phyloP scores from a whole-genome alignment of 1,284 basidiomycete species.

The Ustilago cynodontis region DNA sequence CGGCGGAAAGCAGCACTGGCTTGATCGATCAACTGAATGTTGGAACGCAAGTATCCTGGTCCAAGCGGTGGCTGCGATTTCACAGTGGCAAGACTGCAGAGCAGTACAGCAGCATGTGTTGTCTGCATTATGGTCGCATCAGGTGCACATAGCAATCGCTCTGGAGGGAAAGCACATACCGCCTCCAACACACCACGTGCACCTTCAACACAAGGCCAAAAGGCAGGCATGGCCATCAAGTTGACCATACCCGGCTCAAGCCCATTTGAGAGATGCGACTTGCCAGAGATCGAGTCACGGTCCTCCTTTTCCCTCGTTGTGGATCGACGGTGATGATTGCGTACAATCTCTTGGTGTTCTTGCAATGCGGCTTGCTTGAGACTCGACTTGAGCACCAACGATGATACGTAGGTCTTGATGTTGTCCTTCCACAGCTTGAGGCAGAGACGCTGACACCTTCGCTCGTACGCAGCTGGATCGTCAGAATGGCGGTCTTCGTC shows the following conservation, averaged over 20 bases:
- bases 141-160: conserved; percentile 33
- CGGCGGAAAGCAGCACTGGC: conserved; percentile 40
- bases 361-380: conserved; percentile 47
- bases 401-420: conserved; percentile 53
- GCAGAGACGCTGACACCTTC: conserved; percentile 33
- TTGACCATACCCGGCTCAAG: conserved; percentile 45
- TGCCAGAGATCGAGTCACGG: conserved; percentile 39
- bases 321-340: conserved; percentile 43
- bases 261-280: conserved; percentile 27
- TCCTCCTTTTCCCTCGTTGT: conserved; percentile 44
- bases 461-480: conserved; percentile 24
- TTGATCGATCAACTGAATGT: conserved; percentile 48
- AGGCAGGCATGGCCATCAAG: conserved; percentile 51
- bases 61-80: conserved; percentile 46
- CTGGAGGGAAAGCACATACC: conserved; percentile 35
- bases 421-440: conserved; percentile 51
- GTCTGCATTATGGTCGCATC: conserved; percentile 46
- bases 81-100: conserved; percentile 48
- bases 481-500: conserved; percentile 34
- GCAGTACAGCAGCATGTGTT: conserved; percentile 47
- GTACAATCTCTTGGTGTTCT: conserved; percentile 50
- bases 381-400: conserved; percentile 49
- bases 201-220: conserved; percentile 52
- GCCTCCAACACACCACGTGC: conserved; percentile 45
- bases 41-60: conserved; percentile 41